phyloP scores from a whole-genome alignment of 306 rosid genomes.

The Quercus glauca region DNA sequence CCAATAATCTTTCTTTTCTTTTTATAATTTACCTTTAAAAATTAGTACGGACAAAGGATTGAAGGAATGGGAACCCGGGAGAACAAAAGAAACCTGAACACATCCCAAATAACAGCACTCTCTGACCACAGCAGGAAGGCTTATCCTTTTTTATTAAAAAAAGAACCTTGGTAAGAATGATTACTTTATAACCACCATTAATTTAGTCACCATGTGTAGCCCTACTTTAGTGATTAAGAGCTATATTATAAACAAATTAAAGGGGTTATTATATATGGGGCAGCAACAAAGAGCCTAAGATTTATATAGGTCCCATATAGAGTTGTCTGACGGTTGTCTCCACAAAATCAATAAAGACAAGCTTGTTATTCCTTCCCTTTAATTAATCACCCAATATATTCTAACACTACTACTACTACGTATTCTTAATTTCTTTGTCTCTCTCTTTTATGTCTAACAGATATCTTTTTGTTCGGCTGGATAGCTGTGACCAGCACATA shows the following conservation, averaged over 20 bases:
- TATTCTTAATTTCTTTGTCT: not conserved
- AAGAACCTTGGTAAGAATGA: not conserved
- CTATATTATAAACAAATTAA: not conserved
- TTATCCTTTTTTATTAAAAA: not conserved
- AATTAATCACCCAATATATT: not conserved
- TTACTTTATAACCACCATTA: not conserved
- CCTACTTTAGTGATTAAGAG: not conserved
- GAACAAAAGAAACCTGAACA: no score
- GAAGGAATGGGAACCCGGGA: no score
- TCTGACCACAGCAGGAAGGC: not conserved
- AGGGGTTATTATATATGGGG: not conserved
- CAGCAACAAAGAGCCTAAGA: not conserved
- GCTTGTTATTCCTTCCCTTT: not conserved
- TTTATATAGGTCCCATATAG: not conserved
- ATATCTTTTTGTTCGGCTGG: no score
- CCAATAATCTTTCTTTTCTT: no score
- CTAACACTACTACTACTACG: not conserved
- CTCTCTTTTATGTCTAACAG: not conserved
- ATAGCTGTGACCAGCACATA: no score
- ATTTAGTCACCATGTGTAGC: not conserved
- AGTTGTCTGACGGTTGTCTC: constrained; percentile 11
- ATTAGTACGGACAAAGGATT: no score
- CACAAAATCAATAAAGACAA: not conserved
- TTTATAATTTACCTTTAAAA: no score
- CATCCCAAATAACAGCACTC: no score